Percentiles rank a stretch among this genome's conserved stretches.
phyloP scores from a whole-genome alignment of 2,329 filamentous ascomycete species.

The Ophiostoma sp. region DNA sequence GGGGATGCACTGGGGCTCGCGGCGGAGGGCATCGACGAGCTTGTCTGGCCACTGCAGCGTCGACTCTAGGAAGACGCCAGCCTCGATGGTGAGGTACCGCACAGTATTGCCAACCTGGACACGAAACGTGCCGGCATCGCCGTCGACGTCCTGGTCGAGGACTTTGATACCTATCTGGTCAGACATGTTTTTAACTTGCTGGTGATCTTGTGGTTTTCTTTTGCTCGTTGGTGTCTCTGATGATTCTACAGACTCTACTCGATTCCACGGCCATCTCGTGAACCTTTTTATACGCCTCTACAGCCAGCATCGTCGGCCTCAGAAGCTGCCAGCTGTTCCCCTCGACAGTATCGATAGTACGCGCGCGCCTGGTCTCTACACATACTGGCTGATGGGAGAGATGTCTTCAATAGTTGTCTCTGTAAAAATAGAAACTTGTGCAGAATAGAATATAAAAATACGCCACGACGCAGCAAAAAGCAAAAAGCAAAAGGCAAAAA shows the following conservation, averaged over 20 bases:
- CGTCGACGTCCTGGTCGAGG: constrained; percentile 9
- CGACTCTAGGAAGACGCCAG: background rate
- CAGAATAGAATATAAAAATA: background rate
- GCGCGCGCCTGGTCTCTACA: background rate
- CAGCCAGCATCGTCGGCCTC: background rate
- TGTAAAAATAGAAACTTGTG: constrained; percentile 9
- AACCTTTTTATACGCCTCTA: background rate
- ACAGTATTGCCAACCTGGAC: background rate
- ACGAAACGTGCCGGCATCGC: background rate
- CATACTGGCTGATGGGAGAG: background rate
- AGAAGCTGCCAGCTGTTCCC: background rate
- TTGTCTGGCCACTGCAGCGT: background rate
- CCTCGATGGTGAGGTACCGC: background rate
- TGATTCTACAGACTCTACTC: background rate
- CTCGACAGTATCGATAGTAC: background rate
- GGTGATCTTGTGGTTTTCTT: background rate
- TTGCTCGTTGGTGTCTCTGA: background rate
- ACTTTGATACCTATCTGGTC: background rate
- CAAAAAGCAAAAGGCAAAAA: too few relatives aligned
- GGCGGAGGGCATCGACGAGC: background rate
- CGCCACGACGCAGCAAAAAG: background rate
- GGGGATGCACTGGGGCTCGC: background rate
- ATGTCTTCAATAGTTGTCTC: background rate
- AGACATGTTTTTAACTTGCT: background rate
- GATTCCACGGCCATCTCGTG: background rate